Base-by-base conservation (phyloP, 306 rosid species). In the Oemleria cerasiformis region DNA sequence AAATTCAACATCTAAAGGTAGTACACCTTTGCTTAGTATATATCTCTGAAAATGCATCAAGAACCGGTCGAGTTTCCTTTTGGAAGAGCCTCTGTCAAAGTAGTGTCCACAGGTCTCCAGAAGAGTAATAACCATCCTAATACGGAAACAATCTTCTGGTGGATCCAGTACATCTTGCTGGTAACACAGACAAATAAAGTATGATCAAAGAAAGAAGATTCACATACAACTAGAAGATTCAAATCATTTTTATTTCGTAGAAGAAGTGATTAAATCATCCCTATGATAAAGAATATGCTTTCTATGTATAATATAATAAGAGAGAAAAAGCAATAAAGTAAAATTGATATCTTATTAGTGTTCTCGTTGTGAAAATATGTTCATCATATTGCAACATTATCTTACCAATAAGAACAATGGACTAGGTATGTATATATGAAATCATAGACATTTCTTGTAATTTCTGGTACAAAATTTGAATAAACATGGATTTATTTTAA, bases 71-170 rank as follows among this genome's bases (percentile, higher is more conserved):
- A 94, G 99, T 77, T 91, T 94, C 84, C 90, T 89, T 92, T 94
- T 94, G 9, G 99, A 94, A 84, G 99, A 95, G 67, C 99, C 99
- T 67, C 91, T 88, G 67, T 86, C 99, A 75, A 95, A 95, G 90
- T 95, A 95, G 84, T 91, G 97, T 68, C 99, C 99, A 75, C 99
- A 95, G 66, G 97, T 95, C 79, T 89, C 97, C 67, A 95, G 97
- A 67, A 95, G 96, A 36, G 96, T 95, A 71, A 86, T 84, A 64
- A 91, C 75, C 99, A 95, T 86, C 92, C 99, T 84, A 38, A 91
- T 91, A 72, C 96, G 99, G 72, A 91, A 95, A 81, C 89, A 89
- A 84, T 95, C 99, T 85, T 95, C 99, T 42, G 99, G 96, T 63
- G 99, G 96, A 83, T 91, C 99, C 63, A 95, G 82, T 45, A 64